A percentile compares a stretch with the other conserved stretches of the same genome.
phyloP scores from a whole-genome alignment of 2,329 filamentous ascomycete species.

The Diaporthe vaccinii region DNA sequence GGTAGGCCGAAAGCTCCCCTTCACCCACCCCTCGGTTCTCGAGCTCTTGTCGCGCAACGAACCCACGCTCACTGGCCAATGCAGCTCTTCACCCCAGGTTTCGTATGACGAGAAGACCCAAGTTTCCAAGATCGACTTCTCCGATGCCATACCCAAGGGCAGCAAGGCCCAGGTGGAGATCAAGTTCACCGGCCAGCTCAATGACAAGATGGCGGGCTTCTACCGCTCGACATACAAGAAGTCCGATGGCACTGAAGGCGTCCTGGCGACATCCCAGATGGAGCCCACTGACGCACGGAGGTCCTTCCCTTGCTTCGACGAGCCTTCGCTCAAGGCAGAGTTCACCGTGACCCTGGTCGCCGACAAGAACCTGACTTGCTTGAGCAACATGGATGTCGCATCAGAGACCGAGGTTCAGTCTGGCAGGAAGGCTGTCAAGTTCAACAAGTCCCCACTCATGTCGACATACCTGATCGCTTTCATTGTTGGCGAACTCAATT shows the following conservation, averaged over 20 bases:
- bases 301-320: constrained; percentile 97
- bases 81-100: constrained; percentile 75
- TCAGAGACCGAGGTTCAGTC: constrained; percentile 81
- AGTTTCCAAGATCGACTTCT: constrained; percentile 84
- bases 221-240: constrained; percentile 94
- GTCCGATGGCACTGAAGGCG: constrained; percentile 81
- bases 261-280: constrained; percentile 94
- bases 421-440: constrained; percentile 86
- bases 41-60: constrained; percentile 35
- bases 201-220: constrained; percentile 92
- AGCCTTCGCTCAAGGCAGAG: constrained; percentile 91
- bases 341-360: constrained; percentile 93
- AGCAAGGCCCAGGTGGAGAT: constrained; percentile 83
- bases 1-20: constrained; percentile 49
- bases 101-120: constrained; percentile 84
- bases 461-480: constrained; percentile 96
- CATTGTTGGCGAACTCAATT: constrained; percentile 93
- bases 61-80: constrained; percentile 45
- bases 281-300: constrained; percentile 94
- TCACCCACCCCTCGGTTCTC: neutral
- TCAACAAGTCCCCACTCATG: constrained; percentile 94
- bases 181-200: constrained; percentile 82
- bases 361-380: constrained; percentile 89
- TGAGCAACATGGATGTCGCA: constrained; percentile 97
- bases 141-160: constrained; percentile 78